Conservation (phyloP, 129 eudicot species). For the Artemisia tridentata region DNA sequence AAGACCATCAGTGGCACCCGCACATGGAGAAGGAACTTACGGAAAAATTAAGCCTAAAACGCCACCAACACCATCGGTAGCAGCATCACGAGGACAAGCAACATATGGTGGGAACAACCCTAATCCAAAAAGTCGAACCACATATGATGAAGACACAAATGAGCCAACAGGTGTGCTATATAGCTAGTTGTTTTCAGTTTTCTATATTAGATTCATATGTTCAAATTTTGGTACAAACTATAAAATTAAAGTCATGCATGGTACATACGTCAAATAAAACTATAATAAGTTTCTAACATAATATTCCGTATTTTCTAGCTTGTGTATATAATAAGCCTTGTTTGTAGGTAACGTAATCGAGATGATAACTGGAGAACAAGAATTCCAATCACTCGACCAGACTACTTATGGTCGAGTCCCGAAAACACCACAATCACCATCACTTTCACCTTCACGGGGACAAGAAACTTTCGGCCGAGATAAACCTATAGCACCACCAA, state of each 20-base stretch:
- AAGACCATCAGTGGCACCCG: not conserved
- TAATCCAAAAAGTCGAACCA: not conserved
- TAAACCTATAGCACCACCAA: too few relatives aligned
- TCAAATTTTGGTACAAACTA: not conserved
- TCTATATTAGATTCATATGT: not conserved
- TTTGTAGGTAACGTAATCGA: not conserved
- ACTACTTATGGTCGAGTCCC: not conserved
- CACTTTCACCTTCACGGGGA: not conserved
- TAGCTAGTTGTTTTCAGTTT: too few relatives aligned
- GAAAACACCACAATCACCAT: constrained; percentile 9
- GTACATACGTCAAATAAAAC: too few relatives aligned
- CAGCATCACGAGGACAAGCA: not conserved
- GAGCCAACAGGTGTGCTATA: too few relatives aligned
- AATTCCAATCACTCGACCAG: not conserved
- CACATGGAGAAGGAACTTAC: not conserved
- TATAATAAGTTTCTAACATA: not conserved
- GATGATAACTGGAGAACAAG: not conserved
- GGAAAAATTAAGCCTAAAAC: not conserved
- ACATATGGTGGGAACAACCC: constrained; percentile 10
- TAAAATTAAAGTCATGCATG: not conserved
- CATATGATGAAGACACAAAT: not conserved
- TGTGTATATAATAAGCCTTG: not conserved
- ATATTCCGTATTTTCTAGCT: not conserved
- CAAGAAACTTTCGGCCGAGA: too few relatives aligned
- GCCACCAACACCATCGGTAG: not conserved